phyloP scores from a whole-genome alignment of 306 rosid genomes.

The Bauhinia variegata region DNA sequence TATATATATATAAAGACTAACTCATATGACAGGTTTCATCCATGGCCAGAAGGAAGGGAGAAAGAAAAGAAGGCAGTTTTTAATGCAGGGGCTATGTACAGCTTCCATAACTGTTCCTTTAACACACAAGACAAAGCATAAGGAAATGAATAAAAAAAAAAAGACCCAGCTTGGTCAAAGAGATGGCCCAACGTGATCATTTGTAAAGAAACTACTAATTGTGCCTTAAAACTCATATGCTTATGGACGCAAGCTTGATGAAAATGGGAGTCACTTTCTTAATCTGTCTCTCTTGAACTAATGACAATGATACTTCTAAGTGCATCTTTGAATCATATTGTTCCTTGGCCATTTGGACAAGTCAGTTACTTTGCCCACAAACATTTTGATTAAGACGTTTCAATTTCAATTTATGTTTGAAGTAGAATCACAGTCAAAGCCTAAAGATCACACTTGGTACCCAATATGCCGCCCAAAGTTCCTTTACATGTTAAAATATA shows the following conservation, averaged over 20 bases:
- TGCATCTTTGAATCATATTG: constrained; percentile 22
- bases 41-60: no score
- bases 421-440: constrained; percentile 21
- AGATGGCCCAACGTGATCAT: constrained; percentile 8
- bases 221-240: constrained; percentile 31
- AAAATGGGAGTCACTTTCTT: constrained; percentile 37
- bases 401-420: constrained; percentile 24
- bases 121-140: constrained; percentile 19
- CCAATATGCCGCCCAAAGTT: no score
- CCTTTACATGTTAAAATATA: no score
- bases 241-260: constrained; percentile 20
- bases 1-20: no score
- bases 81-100: constrained; percentile 30
- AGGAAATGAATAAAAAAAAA: background rate
- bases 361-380: constrained; percentile 20
- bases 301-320: constrained; percentile 27
- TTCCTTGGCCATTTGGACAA: constrained; percentile 29
- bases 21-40: background rate
- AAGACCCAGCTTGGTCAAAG: constrained; percentile 39
- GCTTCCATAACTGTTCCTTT: constrained; percentile 28
- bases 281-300: background rate
- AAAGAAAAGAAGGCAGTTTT: background rate
- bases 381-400: constrained; percentile 38
- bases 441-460: background rate
- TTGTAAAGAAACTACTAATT: constrained; percentile 5